Evolutionary conservation across 495 filamentous ascomycete genomes (phyloP).

Genomic region (Neurospora sp.): DNA sequence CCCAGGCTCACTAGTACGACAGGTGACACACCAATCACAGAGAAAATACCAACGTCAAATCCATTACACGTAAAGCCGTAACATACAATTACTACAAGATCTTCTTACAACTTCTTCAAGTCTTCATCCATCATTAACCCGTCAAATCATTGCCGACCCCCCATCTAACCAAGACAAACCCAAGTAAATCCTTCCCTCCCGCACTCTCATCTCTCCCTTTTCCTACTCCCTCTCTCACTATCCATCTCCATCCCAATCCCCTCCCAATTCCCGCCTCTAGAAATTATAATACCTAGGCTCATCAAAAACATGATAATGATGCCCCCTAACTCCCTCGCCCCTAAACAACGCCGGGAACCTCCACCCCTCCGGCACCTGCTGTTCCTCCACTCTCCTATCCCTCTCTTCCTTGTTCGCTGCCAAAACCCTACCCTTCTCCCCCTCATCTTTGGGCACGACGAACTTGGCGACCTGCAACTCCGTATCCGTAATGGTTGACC

Average conservation of each 20-base stretch:
- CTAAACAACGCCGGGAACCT: constrained; percentile 84
- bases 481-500: constrained; percentile 91
- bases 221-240: not conserved
- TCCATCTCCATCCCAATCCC: constrained; percentile 1
- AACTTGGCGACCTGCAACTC: constrained; percentile 98
- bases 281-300: constrained; percentile 66
- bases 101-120: not conserved
- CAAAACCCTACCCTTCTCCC: constrained; percentile 41
- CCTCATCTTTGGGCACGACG: constrained; percentile 62
- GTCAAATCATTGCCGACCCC: not conserved
- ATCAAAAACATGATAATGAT: constrained; percentile 92
- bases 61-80: not conserved
- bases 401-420: constrained; percentile 19
- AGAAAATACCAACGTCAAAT: not conserved
- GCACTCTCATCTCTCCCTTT: not conserved
- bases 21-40: not conserved
- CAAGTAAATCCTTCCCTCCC: not conserved
- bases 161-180: not conserved
- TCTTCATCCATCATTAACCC: not conserved
- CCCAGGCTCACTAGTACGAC: no score
- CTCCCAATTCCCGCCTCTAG: not conserved
- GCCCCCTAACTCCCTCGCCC: constrained; percentile 78
- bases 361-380: constrained; percentile 63
- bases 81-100: not conserved
- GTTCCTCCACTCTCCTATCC: constrained; percentile 40